Evolutionary conservation across 1,284 basidiomycete species (phyloP), one percentile per base, ranked within the genome.

Genomic region (Entoloma clypeatum): DNA sequence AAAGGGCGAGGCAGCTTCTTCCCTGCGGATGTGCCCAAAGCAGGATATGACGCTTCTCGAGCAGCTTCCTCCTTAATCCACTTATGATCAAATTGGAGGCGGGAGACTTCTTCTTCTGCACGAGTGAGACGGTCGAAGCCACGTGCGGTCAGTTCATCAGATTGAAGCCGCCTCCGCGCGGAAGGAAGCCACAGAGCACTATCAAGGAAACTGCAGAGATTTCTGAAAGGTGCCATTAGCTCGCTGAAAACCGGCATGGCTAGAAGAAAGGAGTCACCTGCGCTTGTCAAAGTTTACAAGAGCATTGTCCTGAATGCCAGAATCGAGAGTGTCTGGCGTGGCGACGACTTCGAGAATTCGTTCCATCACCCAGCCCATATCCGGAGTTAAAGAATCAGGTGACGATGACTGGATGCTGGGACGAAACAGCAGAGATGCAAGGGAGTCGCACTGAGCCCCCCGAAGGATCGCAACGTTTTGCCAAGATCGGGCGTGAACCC

Each of bases 251-350:
- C 41, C 31, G 28, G n/a, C 25, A 22, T 5, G 19, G 11, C 16
- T 39, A 30, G 25, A 47, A 30, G 25, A 29, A 31, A 13, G 29
- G 33, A 16, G 14, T 23, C 16, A 86, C 86, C 87, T 76, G 48
- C 87, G 75, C 57, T 90, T 90, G 50, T 88, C 83, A 50, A 89
- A 78, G 55, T 88, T 89, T 38, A 91, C 73, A 26, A 89, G 71
- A 26, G 65, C 74, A 25, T 74, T 69, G 46, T 77, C 75, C 26
- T 71, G 68, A 11, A 65, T 58, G 3, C 67, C 56, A 10, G 75
- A 68, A 36, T 79, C 73, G n/a, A 86, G 60, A n/a, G 79, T 68
- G 55, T 90, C 86, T 3, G 83, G 79, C 41, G 81, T 72, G 30
- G 79, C 79, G 43, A 87, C 75, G 25, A 90, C 68, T 58, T 90